Percentiles rank a stretch among this genome's conserved stretches.
Evolutionary conservation across 1,284 basidiomycete genomes (phyloP).

Genomic region (Boletellus deceptivus): DNA sequence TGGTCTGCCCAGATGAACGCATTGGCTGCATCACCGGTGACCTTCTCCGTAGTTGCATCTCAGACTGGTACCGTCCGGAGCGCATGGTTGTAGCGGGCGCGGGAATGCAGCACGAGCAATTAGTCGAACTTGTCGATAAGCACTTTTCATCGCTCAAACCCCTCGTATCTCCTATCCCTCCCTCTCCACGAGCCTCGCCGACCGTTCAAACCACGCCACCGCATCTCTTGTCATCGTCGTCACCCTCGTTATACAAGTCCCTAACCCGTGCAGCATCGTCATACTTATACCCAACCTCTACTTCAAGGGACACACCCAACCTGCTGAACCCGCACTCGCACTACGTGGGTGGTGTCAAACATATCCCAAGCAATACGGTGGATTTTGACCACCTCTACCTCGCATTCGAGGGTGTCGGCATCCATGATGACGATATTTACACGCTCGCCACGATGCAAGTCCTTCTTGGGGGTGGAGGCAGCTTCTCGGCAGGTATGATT

Average conservation of each 20-base stretch:
- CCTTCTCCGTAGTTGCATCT: constrained; percentile 67
- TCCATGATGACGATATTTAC: constrained; percentile 94
- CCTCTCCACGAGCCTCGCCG: constrained; percentile 35
- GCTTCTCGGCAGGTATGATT: constrained; percentile 83
- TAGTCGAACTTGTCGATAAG: constrained; percentile 83
- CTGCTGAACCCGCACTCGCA: constrained; percentile 47
- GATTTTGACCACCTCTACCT: constrained; percentile 95
- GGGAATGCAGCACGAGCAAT: constrained; percentile 86
- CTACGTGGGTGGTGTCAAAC: constrained; percentile 86
- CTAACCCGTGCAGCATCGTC: constrained; percentile 72
- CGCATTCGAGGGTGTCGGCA: constrained; percentile 89
- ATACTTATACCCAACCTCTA: constrained; percentile 56
- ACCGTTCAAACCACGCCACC: constrained; percentile 41
- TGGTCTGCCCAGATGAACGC: constrained; percentile 86
- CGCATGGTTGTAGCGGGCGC: constrained; percentile 93
- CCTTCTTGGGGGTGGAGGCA: constrained; percentile 91
- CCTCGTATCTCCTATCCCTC: constrained; percentile 30
- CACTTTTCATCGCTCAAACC: constrained; percentile 77
- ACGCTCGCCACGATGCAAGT: constrained; percentile 94
- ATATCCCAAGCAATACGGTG: constrained; percentile 64
- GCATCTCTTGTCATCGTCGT: constrained; percentile 53
- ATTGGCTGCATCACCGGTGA: constrained; percentile 69
- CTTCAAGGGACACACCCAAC: constrained; percentile 27
- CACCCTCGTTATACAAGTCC: constrained; percentile 60
- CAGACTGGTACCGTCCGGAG: constrained; percentile 89